Conservation (phyloP, 805 yeast species). For the Torulaspora delbrueckii region DNA sequence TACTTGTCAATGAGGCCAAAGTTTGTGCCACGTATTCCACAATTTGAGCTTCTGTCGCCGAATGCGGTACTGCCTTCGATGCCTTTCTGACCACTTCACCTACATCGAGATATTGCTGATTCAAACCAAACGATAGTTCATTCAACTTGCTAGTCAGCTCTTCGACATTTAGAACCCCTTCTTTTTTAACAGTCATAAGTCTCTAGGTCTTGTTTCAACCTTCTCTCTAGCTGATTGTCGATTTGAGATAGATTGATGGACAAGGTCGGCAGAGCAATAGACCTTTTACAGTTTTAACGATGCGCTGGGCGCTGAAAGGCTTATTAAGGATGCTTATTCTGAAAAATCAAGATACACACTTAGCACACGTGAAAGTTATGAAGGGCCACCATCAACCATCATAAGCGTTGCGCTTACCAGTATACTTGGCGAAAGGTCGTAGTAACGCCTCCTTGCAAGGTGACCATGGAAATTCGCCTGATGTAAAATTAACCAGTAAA, state of each 20-base stretch:
- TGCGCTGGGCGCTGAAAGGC: neutral
- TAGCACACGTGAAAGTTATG: neutral
- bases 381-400: too few species aligned
- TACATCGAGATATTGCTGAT: conserved; percentile 81
- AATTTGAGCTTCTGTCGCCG: conserved; percentile 4
- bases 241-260: neutral
- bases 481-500: too few species aligned
- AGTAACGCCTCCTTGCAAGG: too few species aligned
- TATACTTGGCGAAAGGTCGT: too few species aligned
- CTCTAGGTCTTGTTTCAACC: neutral
- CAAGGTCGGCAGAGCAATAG: neutral
- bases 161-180: conserved; percentile 1
- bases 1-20: conserved; percentile 91
- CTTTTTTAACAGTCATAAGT: neutral
- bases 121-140: conserved; percentile 76
- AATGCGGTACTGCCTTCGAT: conserved; percentile 49
- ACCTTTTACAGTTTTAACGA: neutral
- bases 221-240: neutral
- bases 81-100: conserved; percentile 88
- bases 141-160: conserved; percentile 5
- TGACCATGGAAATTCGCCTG: too few species aligned
- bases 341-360: neutral
- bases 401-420: too few species aligned
- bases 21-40: conserved; percentile 71
- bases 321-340: neutral